Base-by-base conservation (phyloP, 352 stramenopile genomes). In the Lagenidium giganteum region DNA sequence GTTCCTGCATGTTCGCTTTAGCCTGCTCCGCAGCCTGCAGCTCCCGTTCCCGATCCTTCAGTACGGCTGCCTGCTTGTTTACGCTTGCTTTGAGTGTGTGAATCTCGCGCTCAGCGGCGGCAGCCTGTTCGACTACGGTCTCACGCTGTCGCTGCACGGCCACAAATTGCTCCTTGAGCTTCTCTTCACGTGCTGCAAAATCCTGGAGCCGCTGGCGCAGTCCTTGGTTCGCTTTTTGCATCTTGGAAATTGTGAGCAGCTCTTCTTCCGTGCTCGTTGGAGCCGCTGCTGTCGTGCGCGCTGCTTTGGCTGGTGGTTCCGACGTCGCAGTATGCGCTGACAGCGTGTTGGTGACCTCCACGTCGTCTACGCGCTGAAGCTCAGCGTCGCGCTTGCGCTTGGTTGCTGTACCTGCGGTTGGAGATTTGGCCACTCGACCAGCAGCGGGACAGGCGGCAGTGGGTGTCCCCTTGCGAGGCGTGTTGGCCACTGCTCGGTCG, bases 141-240 rank as follows among this genome's bases (percentile, higher is more conserved):
- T n/a, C n/a, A n/a, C n/a, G n/a, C n/a, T n/a, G n/a, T n/a, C n/a
- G n/a, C n/a, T n/a, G n/a, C n/a, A n/a, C n/a, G n/a, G n/a, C n/a
- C n/a, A n/a, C n/a, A n/a, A n/a, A n/a, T n/a, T n/a, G n/a, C 14
- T 57, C 32, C 5, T 47, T 30, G 14, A 62, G 23, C 28, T 57
- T 51, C 25, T 28, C 17, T 18, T 57, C 47, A 16, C 37, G 23
- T 1, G 47, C 41, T 4, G 14, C 13, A 3, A 29, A 16, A 14
- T 57, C 32, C 5, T 47, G 25, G 14, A 62, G 23, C 28, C 53
- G 46, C 25, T 25, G 2, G 4, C 54, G 47, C 14, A 62, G 21
- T 18, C 13, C 21, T 14, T 47, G 7, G 38, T 62, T 62, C 20
- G 37, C 43, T 21, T 51, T 30, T 14, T 47, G 46, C 4, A 61